Evolutionary conservation across 2,329 filamentous ascomycete genomes (phyloP), one percentile per base, ranked within the genome.

Genomic region (Neonectria coccinea): DNA sequence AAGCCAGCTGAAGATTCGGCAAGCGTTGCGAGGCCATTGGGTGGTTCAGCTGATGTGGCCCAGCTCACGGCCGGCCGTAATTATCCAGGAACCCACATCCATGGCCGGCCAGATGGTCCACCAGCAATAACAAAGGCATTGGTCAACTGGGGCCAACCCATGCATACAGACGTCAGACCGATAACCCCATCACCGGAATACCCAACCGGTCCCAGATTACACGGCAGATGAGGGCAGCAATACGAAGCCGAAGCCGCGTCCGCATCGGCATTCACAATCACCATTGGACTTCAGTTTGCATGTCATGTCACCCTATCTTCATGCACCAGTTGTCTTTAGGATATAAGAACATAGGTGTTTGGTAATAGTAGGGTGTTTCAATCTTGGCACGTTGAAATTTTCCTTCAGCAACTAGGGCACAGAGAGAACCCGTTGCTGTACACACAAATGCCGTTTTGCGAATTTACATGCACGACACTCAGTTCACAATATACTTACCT

Each of bases 381-480:
- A 77, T 86, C 80, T 87, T 81, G 85, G 85, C 85, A 86, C 84
- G 84, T 80, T 79, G 70, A 79, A 80, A 78, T 78, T 80, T 80
- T 86, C 84, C 85, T 86, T 86, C 84, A 86, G 81, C 84, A 84
- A 81, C 74, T 78, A 75, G 81, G 82, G 84, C 83, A 85, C 79
- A 74, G 77, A 76, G 67, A 76, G 72, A 78, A 79, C 82, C 82
- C 81, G 83, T 79, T 83, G 84, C 82, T 85, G 85, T 86, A 87
- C 85, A 87, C 85, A 87, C 85, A 80, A 78, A 86, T 86, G 85
- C 85, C 85, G 77, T 82, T 66, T 62, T 61, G 63, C 64, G 53
- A 65, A 22, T 33, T 62, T 51, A 54, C 62, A 61, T 69, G 66
- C 62, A 57, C 55, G 70, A 70, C 67, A 68, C 10, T 59, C 45